Evolutionary conservation across 2,329 filamentous ascomycete genomes (phyloP).

Genomic region (Colletotrichum cereale): DNA sequence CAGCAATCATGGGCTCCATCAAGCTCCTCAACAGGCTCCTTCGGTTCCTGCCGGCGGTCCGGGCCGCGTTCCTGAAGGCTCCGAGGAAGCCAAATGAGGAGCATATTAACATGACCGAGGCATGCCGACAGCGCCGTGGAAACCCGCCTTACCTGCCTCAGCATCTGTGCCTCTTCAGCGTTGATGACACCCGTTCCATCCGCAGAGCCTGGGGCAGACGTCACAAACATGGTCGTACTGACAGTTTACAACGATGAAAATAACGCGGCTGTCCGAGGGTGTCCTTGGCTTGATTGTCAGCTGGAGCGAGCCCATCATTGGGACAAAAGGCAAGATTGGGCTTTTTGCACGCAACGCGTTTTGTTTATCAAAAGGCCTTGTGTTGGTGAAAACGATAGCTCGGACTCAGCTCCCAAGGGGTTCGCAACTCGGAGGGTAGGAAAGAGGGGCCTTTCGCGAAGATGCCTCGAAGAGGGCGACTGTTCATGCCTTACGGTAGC

Average conservation of each 20-base stretch:
- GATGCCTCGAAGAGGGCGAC: constrained; percentile 3
- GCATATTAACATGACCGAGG: constrained; percentile 26
- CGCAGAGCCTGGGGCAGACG: constrained; percentile 10
- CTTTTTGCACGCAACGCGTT: constrained; percentile 20
- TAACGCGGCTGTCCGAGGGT: background rate
- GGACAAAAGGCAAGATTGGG: constrained; percentile 3
- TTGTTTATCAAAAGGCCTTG: constrained; percentile 12
- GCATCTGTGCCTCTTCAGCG: constrained; percentile 16
- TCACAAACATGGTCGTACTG: background rate
- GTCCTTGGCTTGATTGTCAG: background rate
- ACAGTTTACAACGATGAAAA: constrained; percentile 9
- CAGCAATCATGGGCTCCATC: constrained; percentile 49
- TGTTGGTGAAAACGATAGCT: constrained; percentile 10
- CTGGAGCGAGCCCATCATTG: background rate
- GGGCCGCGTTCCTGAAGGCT: constrained; percentile 52
- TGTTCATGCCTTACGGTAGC: constrained; percentile 1
- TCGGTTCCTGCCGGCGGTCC: constrained; percentile 50
- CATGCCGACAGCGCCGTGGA: constrained; percentile 19
- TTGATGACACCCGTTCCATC: background rate
- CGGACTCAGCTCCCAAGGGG: constrained; percentile 1
- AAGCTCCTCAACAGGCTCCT: constrained; percentile 58
- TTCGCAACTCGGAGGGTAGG: background rate
- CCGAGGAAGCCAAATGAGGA: constrained; percentile 61
- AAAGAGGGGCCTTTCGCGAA: constrained; percentile 5
- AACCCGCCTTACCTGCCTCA: background rate